phyloP scores from a whole-genome alignment of 768 basidiomycete species.

The Xanthoconium purpureum region DNA sequence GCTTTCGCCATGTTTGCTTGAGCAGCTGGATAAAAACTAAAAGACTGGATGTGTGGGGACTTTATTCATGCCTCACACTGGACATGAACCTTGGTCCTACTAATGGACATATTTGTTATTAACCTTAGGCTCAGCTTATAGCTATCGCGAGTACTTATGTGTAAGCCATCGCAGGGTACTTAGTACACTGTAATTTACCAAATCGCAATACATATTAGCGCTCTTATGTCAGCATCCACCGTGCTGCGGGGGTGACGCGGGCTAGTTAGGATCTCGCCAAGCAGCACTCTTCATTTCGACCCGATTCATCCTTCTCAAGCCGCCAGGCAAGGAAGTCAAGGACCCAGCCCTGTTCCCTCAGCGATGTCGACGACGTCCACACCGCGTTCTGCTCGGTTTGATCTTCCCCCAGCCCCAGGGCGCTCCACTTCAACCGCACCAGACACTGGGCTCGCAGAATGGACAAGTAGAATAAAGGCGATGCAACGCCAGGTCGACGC shows the following conservation, averaged over 20 bases:
- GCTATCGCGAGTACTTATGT: no score
- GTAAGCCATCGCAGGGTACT: no score
- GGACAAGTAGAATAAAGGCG: conserved; percentile 77
- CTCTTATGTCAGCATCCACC: conserved; percentile 22
- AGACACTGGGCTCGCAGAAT: conserved; percentile 72
- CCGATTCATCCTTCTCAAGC: not conserved
- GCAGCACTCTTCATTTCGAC: not conserved
- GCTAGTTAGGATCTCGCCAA: not conserved
- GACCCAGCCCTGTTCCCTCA: not conserved
- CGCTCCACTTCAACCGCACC: conserved; percentile 29
- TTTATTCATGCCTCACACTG: not conserved
- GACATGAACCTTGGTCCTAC: not conserved
- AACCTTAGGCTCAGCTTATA: no score
- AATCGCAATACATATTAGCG: not conserved
- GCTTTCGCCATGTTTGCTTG: conserved; percentile 36
- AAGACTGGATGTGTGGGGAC: not conserved
- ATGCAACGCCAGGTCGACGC: conserved; percentile 79
- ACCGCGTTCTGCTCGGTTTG: conserved; percentile 32
- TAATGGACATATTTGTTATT: not conserved
- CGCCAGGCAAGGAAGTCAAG: not conserved
- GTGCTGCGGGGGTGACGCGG: not conserved
- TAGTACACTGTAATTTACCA: no score
- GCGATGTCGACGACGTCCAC: conserved; percentile 31
- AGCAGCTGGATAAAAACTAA: not conserved
- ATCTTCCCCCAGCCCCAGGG: conserved; percentile 36